Conservation (phyloP, 202 grass and related monocot species). For the Saccharum hybrid region DNA sequence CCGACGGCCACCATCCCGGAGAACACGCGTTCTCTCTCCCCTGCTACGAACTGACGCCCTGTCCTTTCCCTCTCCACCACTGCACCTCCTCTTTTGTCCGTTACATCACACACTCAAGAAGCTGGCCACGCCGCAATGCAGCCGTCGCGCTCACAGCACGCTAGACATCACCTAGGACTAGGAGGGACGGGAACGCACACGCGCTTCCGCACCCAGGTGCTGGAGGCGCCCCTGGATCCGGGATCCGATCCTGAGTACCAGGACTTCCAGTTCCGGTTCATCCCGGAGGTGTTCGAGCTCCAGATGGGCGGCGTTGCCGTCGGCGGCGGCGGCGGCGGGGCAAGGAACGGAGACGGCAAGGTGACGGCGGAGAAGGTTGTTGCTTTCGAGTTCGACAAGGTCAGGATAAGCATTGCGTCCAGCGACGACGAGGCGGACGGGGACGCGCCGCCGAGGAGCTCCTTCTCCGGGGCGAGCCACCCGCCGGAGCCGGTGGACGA, state of each 20-base stretch:
- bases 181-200: slow-evolving; percentile 11
- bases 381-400: slow-evolving; percentile 47
- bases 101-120: slow-evolving; percentile 37
- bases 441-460: slow-evolving; percentile 46
- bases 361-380: slow-evolving; percentile 31
- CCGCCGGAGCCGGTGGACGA: slow-evolving; percentile 89
- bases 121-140: slow-evolving; percentile 33
- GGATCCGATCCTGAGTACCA: slow-evolving; percentile 7
- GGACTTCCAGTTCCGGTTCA: slow-evolving; percentile 49
- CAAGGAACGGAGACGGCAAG: neutral
- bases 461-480: slow-evolving; percentile 89
- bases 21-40: neutral
- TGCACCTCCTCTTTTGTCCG: slow-evolving; percentile 48
- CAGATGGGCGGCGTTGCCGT: slow-evolving; percentile 40
- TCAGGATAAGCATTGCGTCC: slow-evolving; percentile 62
- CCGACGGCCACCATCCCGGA: neutral
- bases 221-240: slow-evolving; percentile 13
- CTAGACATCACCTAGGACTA: slow-evolving; percentile 19
- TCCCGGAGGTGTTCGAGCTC: slow-evolving; percentile 47
- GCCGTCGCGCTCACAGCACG: slow-evolving; percentile 45
- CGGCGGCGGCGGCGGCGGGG: neutral
- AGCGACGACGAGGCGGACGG: slow-evolving; percentile 33
- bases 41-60: neutral
- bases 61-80: slow-evolving; percentile 10
- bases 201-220: slow-evolving; percentile 43